Conservation (phyloP, 169 alveolate genomes). For the Plasmodium vinckei region DNA sequence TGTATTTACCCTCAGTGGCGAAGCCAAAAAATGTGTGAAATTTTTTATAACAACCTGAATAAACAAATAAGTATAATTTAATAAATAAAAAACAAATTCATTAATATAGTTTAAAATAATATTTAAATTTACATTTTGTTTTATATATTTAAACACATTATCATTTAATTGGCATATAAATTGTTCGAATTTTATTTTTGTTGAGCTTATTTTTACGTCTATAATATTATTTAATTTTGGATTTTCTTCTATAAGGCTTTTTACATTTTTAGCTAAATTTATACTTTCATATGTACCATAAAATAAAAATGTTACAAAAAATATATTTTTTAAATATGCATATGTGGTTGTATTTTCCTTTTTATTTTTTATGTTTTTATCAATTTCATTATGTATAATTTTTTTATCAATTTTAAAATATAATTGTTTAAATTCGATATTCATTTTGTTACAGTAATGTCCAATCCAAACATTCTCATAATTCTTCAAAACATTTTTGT, state of each 20-base stretch:
- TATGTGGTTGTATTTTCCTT: conserved; percentile 3
- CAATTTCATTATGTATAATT: conserved; percentile 4
- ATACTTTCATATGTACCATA: conserved; percentile 41
- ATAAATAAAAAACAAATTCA: too few relatives aligned
- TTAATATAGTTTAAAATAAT: too few relatives aligned
- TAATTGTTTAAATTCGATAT: too few relatives aligned
- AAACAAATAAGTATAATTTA: too few relatives aligned
- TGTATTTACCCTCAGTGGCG: too few relatives aligned
- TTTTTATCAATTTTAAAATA: background rate
- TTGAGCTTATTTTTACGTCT: conserved; percentile 15
- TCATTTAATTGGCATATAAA: too few relatives aligned
- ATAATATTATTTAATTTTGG: conserved; percentile 10
- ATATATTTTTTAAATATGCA: background rate
- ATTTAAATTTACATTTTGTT: too few relatives aligned
- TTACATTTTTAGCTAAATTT: conserved; percentile 1
- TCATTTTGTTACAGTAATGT: background rate
- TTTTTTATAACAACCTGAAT: too few relatives aligned
- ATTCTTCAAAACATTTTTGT: conserved; percentile 3
- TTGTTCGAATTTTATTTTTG: background rate
- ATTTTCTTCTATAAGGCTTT: conserved; percentile 8
- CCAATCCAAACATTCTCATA: background rate
- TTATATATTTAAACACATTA: too few relatives aligned
- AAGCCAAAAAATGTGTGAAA: too few relatives aligned
- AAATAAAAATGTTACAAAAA: conserved; percentile 18
- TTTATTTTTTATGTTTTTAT: conserved; percentile 17